Evolutionary conservation across 139 green algal genomes (phyloP), one percentile per base, ranked within the genome.

Genomic region (Micractinium conductrix): DNA sequence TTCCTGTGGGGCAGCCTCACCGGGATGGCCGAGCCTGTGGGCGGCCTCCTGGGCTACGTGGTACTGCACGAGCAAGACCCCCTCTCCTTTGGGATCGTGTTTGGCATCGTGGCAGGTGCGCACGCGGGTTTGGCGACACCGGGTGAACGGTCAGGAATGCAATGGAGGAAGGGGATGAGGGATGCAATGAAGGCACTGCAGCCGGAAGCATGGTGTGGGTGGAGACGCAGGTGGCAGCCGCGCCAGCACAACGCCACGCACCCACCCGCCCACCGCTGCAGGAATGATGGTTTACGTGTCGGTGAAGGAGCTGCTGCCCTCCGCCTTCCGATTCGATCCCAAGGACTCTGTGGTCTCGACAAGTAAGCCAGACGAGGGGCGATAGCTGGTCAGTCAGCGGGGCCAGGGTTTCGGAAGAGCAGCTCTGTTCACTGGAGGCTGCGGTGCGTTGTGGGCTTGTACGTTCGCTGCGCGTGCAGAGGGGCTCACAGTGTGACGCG

Each of bases 201-300:
- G n/a, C n/a, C n/a, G n/a, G n/a, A n/a, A n/a, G n/a, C n/a, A n/a
- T n/a, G n/a, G n/a, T n/a, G n/a, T n/a, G n/a, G n/a, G n/a, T n/a
- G n/a, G n/a, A n/a, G n/a, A n/a, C n/a, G n/a, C n/a, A n/a, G n/a
- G n/a, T n/a, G n/a, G n/a, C n/a, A n/a, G n/a, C n/a, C n/a, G n/a
- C n/a, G n/a, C n/a, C n/a, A n/a, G n/a, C n/a, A n/a, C n/a, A n/a
- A n/a, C n/a, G n/a, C n/a, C n/a, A n/a, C n/a, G n/a, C n/a, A n/a
- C n/a, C n/a, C n/a, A n/a, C n/a, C n/a, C n/a, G n/a, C n/a, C n/a
- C n/a, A n/a, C 53, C 53, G 19, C 53, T 21, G 24, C 53, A 62
- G 95, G 81, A 79, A 96, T 98, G 87, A 96, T 95, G 93, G 90
- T 95, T 10, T 97, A 94, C 87, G 94, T 98, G 19, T 63, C 75